Evolutionary conservation across 1,139 yeast genomes (phyloP).

Genomic region (Spencermartinsiella ligniputridi): DNA sequence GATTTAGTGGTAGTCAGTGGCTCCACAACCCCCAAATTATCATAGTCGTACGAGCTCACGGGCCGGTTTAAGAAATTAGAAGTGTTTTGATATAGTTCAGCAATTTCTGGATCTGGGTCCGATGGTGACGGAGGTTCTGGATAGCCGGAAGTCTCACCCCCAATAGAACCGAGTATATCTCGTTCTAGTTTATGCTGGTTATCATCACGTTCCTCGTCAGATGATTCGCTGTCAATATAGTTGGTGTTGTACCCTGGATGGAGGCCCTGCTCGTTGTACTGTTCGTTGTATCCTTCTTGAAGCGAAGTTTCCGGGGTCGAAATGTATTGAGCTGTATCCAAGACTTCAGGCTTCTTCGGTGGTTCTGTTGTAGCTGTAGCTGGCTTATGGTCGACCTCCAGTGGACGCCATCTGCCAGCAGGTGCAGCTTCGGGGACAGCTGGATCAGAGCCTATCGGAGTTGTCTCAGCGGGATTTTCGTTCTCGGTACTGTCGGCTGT

Average conservation of each 20-base stretch:
- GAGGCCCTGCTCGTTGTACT: neutral
- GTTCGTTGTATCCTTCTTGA: neutral
- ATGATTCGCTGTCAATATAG: neutral
- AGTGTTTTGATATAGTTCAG: conserved; percentile 33
- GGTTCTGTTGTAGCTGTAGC: neutral
- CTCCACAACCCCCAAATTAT: conserved; percentile 15
- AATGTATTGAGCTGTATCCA: neutral
- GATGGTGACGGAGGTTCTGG: conserved; percentile 1
- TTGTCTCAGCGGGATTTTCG: neutral
- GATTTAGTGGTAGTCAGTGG: conserved; percentile 23
- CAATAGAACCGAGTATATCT: conserved; percentile 23
- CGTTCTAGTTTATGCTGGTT: conserved; percentile 22
- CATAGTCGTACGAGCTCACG: conserved; percentile 25
- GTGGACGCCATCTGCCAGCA: conserved; percentile 19
- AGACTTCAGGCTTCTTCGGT: neutral
- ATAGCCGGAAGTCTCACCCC: conserved; percentile 12
- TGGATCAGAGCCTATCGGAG: neutral
- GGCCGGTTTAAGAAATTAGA: conserved; percentile 29
- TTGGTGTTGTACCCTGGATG: neutral
- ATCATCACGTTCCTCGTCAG: neutral
- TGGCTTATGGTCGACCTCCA: conserved; percentile 3
- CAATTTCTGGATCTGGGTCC: conserved; percentile 28
- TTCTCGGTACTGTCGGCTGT: conserved; percentile 8
- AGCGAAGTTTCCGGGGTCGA: neutral
- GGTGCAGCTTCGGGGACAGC: conserved; percentile 6